phyloP scores from a whole-genome alignment of 1,284 basidiomycete species.

The Naganishia cerealis region DNA sequence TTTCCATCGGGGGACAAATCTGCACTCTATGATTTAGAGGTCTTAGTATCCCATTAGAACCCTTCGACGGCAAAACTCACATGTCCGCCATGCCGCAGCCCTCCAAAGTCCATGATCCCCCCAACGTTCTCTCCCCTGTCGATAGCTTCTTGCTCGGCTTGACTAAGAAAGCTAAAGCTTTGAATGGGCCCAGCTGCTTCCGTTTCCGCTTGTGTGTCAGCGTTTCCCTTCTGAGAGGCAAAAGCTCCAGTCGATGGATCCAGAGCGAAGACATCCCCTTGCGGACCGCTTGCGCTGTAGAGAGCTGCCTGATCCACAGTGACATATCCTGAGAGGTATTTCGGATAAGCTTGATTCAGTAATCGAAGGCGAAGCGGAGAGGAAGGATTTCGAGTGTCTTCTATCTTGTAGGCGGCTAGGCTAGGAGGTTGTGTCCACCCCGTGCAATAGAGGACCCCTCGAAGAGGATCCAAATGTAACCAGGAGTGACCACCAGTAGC shows the following conservation, averaged over 20 bases:
- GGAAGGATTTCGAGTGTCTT: constrained; percentile 27
- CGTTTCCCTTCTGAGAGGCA: constrained; percentile 1
- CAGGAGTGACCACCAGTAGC: constrained; percentile 46
- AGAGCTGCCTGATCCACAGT: constrained; percentile 44
- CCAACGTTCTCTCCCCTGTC: constrained; percentile 33
- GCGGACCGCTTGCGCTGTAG: constrained; percentile 53
- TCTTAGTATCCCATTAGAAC: no score
- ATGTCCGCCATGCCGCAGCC: constrained; percentile 47
- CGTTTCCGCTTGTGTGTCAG: constrained; percentile 14
- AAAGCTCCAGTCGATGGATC: constrained; percentile 45
- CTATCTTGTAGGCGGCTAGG: constrained; percentile 40
- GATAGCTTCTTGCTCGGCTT: constrained; percentile 29
- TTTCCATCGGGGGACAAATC: constrained; percentile 48
- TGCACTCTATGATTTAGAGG: constrained; percentile 32
- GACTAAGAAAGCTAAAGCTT: constrained; percentile 34
- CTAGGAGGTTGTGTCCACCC: constrained; percentile 44
- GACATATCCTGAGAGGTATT: constrained; percentile 46
- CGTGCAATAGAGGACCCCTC: constrained; percentile 44
- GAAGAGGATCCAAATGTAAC: constrained; percentile 40
- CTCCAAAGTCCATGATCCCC: constrained; percentile 46
- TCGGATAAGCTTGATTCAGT: constrained; percentile 38
- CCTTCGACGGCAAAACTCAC: constrained; percentile 8
- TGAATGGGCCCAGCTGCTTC: constrained; percentile 31
- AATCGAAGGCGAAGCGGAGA: constrained; percentile 7
- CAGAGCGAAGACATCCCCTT: constrained; percentile 50